These are phyloP conservation scores for Monosporascus sp. DNA, from an alignment of 2,329 filamentous ascomycete genomes.

Conservation along the genomic window DNA sequence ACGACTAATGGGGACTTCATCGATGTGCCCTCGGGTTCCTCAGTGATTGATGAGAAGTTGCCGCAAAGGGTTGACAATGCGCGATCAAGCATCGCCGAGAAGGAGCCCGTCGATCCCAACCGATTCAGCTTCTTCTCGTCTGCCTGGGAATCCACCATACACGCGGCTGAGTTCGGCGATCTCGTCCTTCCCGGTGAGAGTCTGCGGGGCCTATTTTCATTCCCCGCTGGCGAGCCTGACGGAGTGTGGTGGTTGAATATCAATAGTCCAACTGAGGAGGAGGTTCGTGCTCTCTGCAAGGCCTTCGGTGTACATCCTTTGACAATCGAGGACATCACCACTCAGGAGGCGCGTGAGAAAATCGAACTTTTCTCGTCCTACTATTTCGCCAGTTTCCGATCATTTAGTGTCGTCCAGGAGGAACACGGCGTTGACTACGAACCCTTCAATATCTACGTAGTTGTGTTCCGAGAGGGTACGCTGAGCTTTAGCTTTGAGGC, in stretches of 20 bases:
- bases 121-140: slow-evolving; percentile 97
- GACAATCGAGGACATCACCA: slow-evolving; percentile 93
- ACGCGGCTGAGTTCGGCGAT: slow-evolving; percentile 82
- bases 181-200: slow-evolving; percentile 85
- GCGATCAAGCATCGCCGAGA: slow-evolving; percentile 20
- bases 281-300: slow-evolving; percentile 81
- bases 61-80: background rate
- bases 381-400: slow-evolving; percentile 97
- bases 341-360: slow-evolving; percentile 94
- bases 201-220: slow-evolving; percentile 77
- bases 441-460: slow-evolving; percentile 92
- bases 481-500: slow-evolving; percentile 90
- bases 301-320: slow-evolving; percentile 94
- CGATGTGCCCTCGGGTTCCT: slow-evolving; percentile 44
- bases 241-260: slow-evolving; percentile 99
- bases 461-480: slow-evolving; percentile 93
- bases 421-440: slow-evolving; percentile 79
- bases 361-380: slow-evolving; percentile 97
- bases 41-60: slow-evolving; percentile 43
- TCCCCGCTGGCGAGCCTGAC: slow-evolving; percentile 56
- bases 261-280: slow-evolving; percentile 81
- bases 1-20: slow-evolving; percentile 54
- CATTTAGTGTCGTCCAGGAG: slow-evolving; percentile 76
- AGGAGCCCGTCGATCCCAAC: slow-evolving; percentile 55
- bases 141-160: slow-evolving; percentile 86